Percentiles rank a stretch among this genome's conserved stretches.
Evolutionary conservation across 1,284 basidiomycete species (phyloP).

Genomic region (Athelia psychrophila): DNA sequence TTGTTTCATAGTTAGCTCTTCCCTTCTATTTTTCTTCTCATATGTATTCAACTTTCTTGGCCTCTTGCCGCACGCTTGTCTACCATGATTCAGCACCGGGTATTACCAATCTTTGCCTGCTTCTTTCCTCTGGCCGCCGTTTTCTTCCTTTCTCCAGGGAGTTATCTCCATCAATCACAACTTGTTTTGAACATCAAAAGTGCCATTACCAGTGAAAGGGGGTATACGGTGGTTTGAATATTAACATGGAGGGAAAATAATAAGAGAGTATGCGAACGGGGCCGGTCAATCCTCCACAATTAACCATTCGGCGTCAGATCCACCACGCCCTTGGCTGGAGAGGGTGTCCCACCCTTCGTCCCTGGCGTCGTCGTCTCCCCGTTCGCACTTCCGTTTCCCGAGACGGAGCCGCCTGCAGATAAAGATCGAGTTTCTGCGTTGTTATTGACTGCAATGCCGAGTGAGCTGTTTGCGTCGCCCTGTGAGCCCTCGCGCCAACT

Average conservation of each 20-base stretch:
- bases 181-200: too few species aligned
- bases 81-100: neutral
- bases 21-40: slow-evolving; percentile 10
- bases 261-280: slow-evolving; percentile 1
- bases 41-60: slow-evolving; percentile 7
- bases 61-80: neutral
- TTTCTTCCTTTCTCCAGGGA: too few species aligned
- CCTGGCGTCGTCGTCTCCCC: slow-evolving; percentile 44
- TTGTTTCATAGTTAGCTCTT: slow-evolving; percentile 9
- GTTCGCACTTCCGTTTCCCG: slow-evolving; percentile 71
- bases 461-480: slow-evolving; percentile 12
- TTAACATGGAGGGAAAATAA: neutral
- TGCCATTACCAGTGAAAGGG: too few species aligned
- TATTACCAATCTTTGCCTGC: too few species aligned
- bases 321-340: slow-evolving; percentile 61
- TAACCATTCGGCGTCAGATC: slow-evolving; percentile 87
- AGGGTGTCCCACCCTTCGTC: slow-evolving; percentile 72
- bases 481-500: slow-evolving; percentile 49
- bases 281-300: slow-evolving; percentile 53
- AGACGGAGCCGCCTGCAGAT: slow-evolving; percentile 32
- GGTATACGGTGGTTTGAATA: too few species aligned
- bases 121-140: too few species aligned
- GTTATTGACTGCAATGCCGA: slow-evolving; percentile 18
- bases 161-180: too few species aligned
- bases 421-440: slow-evolving; percentile 24